phyloP scores from a whole-genome alignment of 805 yeast genomes.

The Candida ficus region DNA sequence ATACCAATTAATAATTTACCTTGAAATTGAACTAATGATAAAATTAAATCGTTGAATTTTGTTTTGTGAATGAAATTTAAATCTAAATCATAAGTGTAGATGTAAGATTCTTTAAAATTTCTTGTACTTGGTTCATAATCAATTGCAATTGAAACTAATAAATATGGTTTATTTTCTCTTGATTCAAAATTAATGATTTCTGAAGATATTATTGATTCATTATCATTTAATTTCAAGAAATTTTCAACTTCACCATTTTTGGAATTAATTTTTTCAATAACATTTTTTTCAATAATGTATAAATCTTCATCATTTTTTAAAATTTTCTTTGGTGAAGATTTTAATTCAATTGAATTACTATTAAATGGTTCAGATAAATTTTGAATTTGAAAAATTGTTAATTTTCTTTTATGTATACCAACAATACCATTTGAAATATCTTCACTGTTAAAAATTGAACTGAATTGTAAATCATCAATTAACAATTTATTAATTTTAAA shows the following conservation, averaged over 20 bases:
- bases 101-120: conserved; percentile 17
- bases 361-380: conserved; percentile 29
- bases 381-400: conserved; percentile 54
- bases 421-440: conserved; percentile 61
- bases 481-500: conserved; percentile 27
- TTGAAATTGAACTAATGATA: conserved; percentile 49
- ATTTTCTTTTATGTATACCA: conserved; percentile 47
- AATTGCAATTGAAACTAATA: conserved; percentile 41
- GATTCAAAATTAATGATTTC: conserved; percentile 22
- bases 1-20: conserved; percentile 59
- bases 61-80: conserved; percentile 59
- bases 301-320: conserved; percentile 15
- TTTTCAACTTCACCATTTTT: conserved; percentile 13
- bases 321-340: conserved; percentile 48
- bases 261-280: too few relatives aligned
- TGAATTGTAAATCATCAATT: conserved; percentile 33
- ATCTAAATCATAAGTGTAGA: conserved; percentile 30
- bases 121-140: conserved; percentile 10
- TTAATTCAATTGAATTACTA: conserved; percentile 34
- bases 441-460: conserved; percentile 54
- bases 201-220: conserved; percentile 13
- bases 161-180: conserved; percentile 22
- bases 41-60: conserved; percentile 39
- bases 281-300: conserved; percentile 14
- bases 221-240: conserved; percentile 3